These are phyloP conservation scores for Calophaca sinica DNA, from an alignment of 306 rosid species.

Conservation along the genomic window DNA sequence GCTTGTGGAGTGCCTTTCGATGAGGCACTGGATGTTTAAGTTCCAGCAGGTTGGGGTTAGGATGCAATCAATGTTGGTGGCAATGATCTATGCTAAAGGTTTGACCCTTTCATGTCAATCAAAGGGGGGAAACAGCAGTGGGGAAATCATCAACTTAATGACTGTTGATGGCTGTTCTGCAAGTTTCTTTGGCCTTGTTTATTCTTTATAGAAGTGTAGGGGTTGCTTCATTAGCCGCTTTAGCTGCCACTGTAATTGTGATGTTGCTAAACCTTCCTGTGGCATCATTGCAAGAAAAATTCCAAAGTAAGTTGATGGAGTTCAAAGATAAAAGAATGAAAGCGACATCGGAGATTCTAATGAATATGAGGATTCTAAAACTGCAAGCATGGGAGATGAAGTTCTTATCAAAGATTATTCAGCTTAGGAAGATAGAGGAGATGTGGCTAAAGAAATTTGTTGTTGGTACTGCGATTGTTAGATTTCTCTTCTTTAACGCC, in stretches of 20 bases:
- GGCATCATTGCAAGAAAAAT: constrained; percentile 70
- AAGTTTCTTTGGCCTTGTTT: constrained; percentile 70
- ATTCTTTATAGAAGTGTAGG: constrained; percentile 79
- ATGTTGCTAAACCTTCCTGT: constrained; percentile 79
- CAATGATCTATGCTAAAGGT: constrained; percentile 70
- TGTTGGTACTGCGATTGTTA: constrained; percentile 52
- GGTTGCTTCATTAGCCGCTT: constrained; percentile 72
- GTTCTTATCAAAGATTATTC: constrained; percentile 71
- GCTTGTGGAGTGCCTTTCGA: constrained; percentile 67
- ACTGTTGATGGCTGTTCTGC: constrained; percentile 77
- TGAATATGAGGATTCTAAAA: constrained; percentile 88
- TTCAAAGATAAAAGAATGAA: constrained; percentile 90
- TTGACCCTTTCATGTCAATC: constrained; percentile 73
- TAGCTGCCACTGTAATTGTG: constrained; percentile 65
- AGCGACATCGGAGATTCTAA: constrained; percentile 74
- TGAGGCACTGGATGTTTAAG: constrained; percentile 74
- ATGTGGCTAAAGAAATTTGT: constrained; percentile 72
- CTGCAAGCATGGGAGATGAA: constrained; percentile 95
- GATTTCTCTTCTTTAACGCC: constrained; percentile 68
- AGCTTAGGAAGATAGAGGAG: constrained; percentile 64
- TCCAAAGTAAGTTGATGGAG: constrained; percentile 82
- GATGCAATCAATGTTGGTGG: constrained; percentile 62
- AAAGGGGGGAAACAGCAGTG: constrained; percentile 63
- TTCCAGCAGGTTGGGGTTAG: constrained; percentile 68
- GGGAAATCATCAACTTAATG: constrained; percentile 84